Percentiles rank a stretch among this genome's conserved stretches.
Conservation (phyloP, 257 asterid genomes). For the Paraleonurus japonicus region DNA sequence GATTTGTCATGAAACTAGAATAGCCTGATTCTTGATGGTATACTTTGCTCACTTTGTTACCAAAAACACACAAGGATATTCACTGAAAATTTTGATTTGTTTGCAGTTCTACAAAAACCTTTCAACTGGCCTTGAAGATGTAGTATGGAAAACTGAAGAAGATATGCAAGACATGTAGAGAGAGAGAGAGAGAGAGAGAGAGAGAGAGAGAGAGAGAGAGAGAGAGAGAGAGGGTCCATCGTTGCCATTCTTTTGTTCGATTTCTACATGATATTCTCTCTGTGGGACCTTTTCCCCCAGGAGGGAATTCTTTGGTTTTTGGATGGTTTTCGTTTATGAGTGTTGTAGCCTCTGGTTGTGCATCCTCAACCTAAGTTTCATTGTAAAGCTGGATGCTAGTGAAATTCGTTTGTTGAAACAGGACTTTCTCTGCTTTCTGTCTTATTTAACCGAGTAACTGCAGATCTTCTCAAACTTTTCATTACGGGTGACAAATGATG, state of each 20-base stretch:
- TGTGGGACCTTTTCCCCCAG: slow-evolving; percentile 43
- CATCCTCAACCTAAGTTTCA: neutral
- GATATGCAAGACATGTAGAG: slow-evolving; percentile 65
- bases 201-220: slow-evolving; percentile 28
- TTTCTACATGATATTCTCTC: slow-evolving; percentile 31
- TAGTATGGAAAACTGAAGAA: slow-evolving; percentile 91
- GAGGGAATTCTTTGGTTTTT: slow-evolving; percentile 29
- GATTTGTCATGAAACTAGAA: neutral
- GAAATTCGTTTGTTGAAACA: neutral
- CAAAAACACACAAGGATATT: neutral
- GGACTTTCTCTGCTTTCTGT: neutral
- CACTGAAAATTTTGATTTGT: neutral
- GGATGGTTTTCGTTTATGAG: slow-evolving; percentile 14
- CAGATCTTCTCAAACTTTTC: no score
- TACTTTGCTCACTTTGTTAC: neutral
- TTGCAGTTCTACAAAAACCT: slow-evolving; percentile 82
- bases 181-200: slow-evolving; percentile 29
- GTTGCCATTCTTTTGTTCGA: slow-evolving; percentile 31
- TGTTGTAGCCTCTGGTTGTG: slow-evolving; percentile 25
- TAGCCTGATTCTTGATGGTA: neutral
- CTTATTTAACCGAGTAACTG: neutral
- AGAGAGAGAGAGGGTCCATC: no score
- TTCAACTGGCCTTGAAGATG: slow-evolving; percentile 70
- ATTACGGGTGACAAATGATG: no score
- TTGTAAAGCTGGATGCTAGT: neutral